Evolutionary conservation across 345 rosid species (phyloP).

Genomic region (Eucalyptus erythrocorys): DNA sequence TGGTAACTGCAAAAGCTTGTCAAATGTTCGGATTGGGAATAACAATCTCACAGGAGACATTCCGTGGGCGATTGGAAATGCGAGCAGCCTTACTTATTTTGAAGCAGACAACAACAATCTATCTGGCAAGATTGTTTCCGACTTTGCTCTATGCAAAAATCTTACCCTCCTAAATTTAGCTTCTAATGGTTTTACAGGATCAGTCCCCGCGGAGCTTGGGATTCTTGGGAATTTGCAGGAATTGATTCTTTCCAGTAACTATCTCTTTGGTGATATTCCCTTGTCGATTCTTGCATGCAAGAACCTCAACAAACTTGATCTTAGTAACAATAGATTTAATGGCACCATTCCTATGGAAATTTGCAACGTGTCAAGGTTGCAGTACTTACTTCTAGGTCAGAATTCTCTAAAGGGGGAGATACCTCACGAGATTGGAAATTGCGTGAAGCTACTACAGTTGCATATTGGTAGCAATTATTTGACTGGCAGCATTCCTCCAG

Average conservation of each 20-base stretch:
- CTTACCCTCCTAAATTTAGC: conserved; percentile 84
- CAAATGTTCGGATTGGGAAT: conserved; percentile 76
- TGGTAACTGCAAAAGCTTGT: conserved; percentile 68
- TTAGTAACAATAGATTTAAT: conserved; percentile 63
- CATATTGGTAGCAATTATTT: conserved; percentile 65
- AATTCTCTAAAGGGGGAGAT: conserved; percentile 68
- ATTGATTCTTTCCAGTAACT: conserved; percentile 77
- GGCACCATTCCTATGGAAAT: conserved; percentile 68
- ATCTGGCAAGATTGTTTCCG: conserved; percentile 71
- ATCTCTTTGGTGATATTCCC: conserved; percentile 73
- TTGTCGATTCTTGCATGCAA: conserved; percentile 53
- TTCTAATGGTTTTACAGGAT: conserved; percentile 75
- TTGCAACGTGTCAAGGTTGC: conserved; percentile 53
- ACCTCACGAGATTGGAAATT: conserved; percentile 71
- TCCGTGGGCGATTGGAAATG: conserved; percentile 71
- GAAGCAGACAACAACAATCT: conserved; percentile 82
- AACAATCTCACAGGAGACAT: conserved; percentile 68
- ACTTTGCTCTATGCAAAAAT: conserved; percentile 67
- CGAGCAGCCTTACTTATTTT: conserved; percentile 78
- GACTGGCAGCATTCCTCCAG: conserved; percentile 71
- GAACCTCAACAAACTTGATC: conserved; percentile 86
- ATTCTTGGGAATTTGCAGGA: conserved; percentile 79
- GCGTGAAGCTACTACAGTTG: conserved; percentile 43
- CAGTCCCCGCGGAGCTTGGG: conserved; percentile 62
- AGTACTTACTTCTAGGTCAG: conserved; percentile 54